A percentile compares a stretch with the other conserved stretches of the same genome.
Evolutionary conservation across 805 yeast genomes (phyloP).

Genomic region (Zygoascus ofunaensis): DNA sequence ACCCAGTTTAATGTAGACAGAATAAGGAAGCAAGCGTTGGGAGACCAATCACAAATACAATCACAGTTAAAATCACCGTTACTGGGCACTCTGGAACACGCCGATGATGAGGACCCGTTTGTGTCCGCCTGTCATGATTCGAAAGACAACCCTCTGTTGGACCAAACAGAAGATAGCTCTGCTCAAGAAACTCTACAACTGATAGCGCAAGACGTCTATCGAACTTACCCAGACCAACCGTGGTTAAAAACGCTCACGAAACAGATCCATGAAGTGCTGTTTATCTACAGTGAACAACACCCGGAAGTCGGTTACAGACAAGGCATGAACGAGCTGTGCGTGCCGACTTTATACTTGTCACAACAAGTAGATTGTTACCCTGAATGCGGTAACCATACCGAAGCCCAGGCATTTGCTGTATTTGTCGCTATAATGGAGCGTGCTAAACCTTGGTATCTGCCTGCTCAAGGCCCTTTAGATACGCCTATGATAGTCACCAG

Average conservation of each 20-base stretch:
- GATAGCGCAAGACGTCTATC: slow-evolving; percentile 26
- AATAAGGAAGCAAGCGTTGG: not conserved
- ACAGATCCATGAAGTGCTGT: slow-evolving; percentile 32
- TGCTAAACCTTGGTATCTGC: slow-evolving; percentile 26
- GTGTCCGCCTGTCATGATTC: not conserved
- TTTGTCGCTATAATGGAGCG: slow-evolving; percentile 25
- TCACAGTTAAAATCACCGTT: no score
- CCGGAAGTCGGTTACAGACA: slow-evolving; percentile 43
- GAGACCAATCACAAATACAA: not conserved
- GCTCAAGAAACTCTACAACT: slow-evolving; percentile 15
- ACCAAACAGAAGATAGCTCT: not conserved
- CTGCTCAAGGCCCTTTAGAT: slow-evolving; percentile 5
- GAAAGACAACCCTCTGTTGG: slow-evolving; percentile 1
- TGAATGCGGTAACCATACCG: slow-evolving; percentile 14
- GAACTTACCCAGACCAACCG: slow-evolving; percentile 28
- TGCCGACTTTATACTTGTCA: slow-evolving; percentile 30
- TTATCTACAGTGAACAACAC: slow-evolving; percentile 39
- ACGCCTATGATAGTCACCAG: slow-evolving; percentile 25
- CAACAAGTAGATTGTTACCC: slow-evolving; percentile 4
- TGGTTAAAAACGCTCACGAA: slow-evolving; percentile 24
- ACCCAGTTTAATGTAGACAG: slow-evolving; percentile 4
- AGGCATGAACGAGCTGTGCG: slow-evolving; percentile 47
- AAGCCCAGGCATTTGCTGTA: slow-evolving; percentile 25
- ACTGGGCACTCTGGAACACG: no score
- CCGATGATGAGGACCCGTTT: slow-evolving; percentile 2